phyloP scores from a whole-genome alignment of 108 stramenopile genomes.

The Heterococcus sp. region DNA sequence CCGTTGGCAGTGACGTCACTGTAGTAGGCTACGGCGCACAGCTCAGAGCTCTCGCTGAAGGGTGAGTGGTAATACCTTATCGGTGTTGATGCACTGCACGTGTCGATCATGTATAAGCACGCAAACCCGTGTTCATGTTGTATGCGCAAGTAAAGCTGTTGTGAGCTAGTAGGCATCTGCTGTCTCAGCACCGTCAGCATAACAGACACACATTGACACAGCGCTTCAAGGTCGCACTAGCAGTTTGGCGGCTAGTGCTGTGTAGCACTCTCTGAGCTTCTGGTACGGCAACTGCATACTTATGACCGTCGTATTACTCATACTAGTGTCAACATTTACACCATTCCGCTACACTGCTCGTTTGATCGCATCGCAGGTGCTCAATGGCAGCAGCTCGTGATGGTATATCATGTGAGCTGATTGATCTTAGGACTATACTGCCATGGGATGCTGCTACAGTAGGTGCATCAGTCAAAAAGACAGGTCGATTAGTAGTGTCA shows the following conservation, averaged over 20 bases:
- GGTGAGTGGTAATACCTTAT: not conserved
- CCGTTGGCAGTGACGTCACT: constrained; percentile 81
- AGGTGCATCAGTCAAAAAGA: constrained; percentile 77
- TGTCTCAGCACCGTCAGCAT: not conserved
- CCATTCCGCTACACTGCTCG: not conserved
- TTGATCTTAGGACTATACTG: constrained; percentile 81
- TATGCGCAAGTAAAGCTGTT: too few relatives aligned
- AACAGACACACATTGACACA: not conserved
- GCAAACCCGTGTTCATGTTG: not conserved
- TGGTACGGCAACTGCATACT: not conserved
- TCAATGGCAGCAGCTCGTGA: constrained; percentile 16
- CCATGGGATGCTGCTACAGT: constrained; percentile 89
- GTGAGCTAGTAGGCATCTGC: not conserved
- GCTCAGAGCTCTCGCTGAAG: constrained; percentile 67
- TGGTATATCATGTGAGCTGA: constrained; percentile 83
- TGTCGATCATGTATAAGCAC: not conserved
- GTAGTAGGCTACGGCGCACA: constrained; percentile 89
- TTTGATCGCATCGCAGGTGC: constrained; percentile 9
- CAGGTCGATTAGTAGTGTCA: constrained; percentile 84
- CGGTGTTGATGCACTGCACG: not conserved
- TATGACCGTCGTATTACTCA: not conserved
- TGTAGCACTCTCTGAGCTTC: not conserved
- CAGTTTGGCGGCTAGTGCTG: not conserved
- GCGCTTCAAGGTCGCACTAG: not conserved
- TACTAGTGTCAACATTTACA: not conserved